Evolutionary conservation across 306 rosid species (phyloP).

Genomic region (Senna siamea): DNA sequence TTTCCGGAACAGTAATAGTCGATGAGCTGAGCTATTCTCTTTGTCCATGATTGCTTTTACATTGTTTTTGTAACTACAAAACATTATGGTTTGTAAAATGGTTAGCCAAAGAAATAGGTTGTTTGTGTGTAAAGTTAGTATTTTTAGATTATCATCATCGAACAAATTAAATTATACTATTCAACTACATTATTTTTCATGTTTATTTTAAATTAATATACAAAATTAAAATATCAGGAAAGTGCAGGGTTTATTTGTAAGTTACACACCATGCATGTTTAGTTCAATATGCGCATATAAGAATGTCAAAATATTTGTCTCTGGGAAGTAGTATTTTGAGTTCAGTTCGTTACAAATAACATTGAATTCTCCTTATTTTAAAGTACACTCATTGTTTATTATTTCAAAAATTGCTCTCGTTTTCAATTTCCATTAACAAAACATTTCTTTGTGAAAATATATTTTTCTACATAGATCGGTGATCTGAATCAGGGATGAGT

Average conservation of each 20-base stretch:
- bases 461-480: no score
- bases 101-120: slow-evolving; percentile 44
- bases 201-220: no score
- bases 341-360: no score
- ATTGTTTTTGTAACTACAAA: slow-evolving; percentile 48
- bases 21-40: slow-evolving; percentile 40
- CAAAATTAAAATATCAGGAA: neutral
- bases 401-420: neutral
- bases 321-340: no score
- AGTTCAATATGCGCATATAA: neutral
- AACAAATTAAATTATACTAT: no score
- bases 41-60: slow-evolving; percentile 35
- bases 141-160: no score
- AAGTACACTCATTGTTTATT: no score
- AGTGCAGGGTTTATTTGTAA: neutral
- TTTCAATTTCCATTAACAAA: slow-evolving; percentile 50
- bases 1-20: slow-evolving; percentile 64
- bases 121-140: slow-evolving; percentile 19
- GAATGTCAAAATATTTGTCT: neutral
- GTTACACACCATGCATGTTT: neutral
- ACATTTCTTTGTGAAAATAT: no score
- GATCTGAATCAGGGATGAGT: no score
- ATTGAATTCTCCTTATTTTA: no score
- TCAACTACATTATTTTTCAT: no score
- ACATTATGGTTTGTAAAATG: slow-evolving; percentile 47